Percentiles rank a stretch among this genome's conserved stretches.
phyloP scores from a whole-genome alignment of 306 rosid species.

The Medicago arabica region DNA sequence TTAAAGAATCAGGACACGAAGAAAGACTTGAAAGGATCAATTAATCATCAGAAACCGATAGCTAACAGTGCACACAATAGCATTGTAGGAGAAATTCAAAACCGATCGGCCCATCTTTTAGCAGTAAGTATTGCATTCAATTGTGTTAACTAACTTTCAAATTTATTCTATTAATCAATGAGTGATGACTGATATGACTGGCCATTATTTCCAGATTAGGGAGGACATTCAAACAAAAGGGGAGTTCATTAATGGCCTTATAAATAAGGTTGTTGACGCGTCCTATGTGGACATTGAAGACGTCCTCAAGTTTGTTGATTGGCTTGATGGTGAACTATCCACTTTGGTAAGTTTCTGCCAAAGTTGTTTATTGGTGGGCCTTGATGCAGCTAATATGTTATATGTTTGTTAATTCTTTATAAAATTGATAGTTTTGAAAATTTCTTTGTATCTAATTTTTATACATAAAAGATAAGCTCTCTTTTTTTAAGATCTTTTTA shows the following conservation, averaged over 20 bases:
- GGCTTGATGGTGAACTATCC: conserved; percentile 88
- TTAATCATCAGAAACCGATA: conserved; percentile 53
- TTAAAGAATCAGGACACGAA: conserved; percentile 64
- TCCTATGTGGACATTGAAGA: conserved; percentile 77
- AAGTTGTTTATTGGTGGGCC: conserved; percentile 31
- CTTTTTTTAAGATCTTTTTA: not conserved
- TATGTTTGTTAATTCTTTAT: not conserved
- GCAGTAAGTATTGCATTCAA: conserved; percentile 65
- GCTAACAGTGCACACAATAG: conserved; percentile 74
- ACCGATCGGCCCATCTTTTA: conserved; percentile 90
- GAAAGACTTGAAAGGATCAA: conserved; percentile 49
- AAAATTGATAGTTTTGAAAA: not conserved
- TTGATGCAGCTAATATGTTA: not conserved
- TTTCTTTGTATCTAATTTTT: not conserved
- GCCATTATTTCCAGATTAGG: conserved; percentile 67
- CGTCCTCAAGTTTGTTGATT: conserved; percentile 81
- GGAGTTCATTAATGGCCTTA: conserved; percentile 80
- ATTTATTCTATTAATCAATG: conserved; percentile 27
- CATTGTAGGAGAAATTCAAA: conserved; percentile 95
- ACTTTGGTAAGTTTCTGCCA: conserved; percentile 68
- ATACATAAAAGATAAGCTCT: not conserved
- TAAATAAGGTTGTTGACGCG: conserved; percentile 70
- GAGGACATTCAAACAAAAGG: conserved; percentile 92
- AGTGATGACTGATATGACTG: conserved; percentile 26
- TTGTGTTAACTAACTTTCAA: conserved; percentile 20